Percentiles rank a stretch among this genome's conserved stretches.
phyloP scores from a whole-genome alignment of 208 protist genomes.

The Leishmania guyanensis region DNA sequence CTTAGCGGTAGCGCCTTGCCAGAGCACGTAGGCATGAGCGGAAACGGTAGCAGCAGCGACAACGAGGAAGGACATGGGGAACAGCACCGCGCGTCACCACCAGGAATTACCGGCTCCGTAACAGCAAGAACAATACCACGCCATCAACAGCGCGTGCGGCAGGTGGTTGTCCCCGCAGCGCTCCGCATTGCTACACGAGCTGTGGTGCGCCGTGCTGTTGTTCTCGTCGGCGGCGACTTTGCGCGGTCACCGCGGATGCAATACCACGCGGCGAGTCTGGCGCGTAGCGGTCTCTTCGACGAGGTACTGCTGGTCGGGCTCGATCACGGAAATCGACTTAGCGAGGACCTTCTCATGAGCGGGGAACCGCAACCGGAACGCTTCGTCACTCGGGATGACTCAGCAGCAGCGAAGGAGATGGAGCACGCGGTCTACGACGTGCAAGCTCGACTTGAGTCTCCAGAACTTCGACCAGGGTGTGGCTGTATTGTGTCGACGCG shows the following conservation, averaged over 20 bases:
- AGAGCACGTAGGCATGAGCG: neutral
- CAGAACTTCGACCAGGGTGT: constrained; percentile 14
- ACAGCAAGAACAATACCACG: neutral
- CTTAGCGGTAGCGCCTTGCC: neutral
- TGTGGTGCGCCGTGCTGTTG: constrained; percentile 69
- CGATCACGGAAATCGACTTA: constrained; percentile 72
- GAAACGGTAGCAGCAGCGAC: constrained; percentile 5
- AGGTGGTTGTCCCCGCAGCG: constrained; percentile 36
- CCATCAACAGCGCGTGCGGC: constrained; percentile 11
- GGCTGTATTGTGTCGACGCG: constrained; percentile 35
- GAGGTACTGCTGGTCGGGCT: constrained; percentile 78
- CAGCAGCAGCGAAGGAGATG: constrained; percentile 1
- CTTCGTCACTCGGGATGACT: constrained; percentile 24
- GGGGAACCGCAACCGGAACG: constrained; percentile 35
- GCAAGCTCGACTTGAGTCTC: constrained; percentile 20
- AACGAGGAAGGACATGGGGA: neutral
- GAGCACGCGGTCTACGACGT: constrained; percentile 21
- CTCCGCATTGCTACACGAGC: constrained; percentile 46
- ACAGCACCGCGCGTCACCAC: neutral
- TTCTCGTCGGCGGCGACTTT: constrained; percentile 91
- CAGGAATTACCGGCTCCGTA: neutral
- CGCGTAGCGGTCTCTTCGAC: constrained; percentile 68
- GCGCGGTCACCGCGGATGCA: constrained; percentile 91
- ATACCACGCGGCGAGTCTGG: constrained; percentile 86
- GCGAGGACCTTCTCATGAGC: constrained; percentile 54